phyloP scores from a whole-genome alignment of 2,329 filamentous ascomycete genomes.

The Paraphoma sp. region DNA sequence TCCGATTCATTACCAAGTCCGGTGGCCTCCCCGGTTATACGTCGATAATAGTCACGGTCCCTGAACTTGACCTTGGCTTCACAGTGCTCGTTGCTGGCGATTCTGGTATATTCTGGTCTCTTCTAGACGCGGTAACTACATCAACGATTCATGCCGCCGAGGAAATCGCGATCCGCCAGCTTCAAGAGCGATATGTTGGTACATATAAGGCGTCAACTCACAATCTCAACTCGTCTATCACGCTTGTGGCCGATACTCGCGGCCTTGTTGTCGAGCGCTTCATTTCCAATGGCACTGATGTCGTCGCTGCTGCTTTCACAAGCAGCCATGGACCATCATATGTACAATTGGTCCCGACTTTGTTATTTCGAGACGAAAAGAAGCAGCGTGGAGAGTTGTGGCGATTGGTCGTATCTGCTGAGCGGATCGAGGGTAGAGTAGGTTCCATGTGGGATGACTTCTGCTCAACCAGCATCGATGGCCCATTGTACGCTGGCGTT shows the following conservation, averaged over 20 bases:
- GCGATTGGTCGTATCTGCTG: slow-evolving; percentile 30
- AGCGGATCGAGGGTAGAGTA: slow-evolving; percentile 13
- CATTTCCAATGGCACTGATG: slow-evolving; percentile 39
- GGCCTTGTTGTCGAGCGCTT: slow-evolving; percentile 35
- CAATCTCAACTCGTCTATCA: slow-evolving; percentile 35
- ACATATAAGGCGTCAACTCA: slow-evolving; percentile 27
- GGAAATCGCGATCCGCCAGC: slow-evolving; percentile 31
- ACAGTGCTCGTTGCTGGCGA: slow-evolving; percentile 49
- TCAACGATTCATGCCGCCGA: slow-evolving; percentile 45
- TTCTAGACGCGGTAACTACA: slow-evolving; percentile 38
- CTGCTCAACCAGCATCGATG: slow-evolving; percentile 43
- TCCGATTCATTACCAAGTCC: slow-evolving; percentile 55
- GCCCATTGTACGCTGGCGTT: slow-evolving; percentile 38
- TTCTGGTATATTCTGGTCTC: slow-evolving; percentile 20
- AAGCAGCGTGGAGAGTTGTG: slow-evolving; percentile 43
- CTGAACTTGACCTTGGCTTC: slow-evolving; percentile 54
- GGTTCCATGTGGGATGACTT: slow-evolving; percentile 44
- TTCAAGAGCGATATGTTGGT: slow-evolving; percentile 36
- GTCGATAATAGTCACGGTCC: slow-evolving; percentile 49
- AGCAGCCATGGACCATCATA: slow-evolving; percentile 14
- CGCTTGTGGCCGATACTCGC: slow-evolving; percentile 31
- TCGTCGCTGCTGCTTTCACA: slow-evolving; percentile 16
- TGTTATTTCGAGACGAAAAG: slow-evolving; percentile 34
- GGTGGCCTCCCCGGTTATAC: slow-evolving; percentile 53
- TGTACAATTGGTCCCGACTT: slow-evolving; percentile 34